A percentile compares a stretch with the other conserved stretches of the same genome.
phyloP scores from a whole-genome alignment of 2,329 filamentous ascomycete genomes.

The Diaporthe sp. region DNA sequence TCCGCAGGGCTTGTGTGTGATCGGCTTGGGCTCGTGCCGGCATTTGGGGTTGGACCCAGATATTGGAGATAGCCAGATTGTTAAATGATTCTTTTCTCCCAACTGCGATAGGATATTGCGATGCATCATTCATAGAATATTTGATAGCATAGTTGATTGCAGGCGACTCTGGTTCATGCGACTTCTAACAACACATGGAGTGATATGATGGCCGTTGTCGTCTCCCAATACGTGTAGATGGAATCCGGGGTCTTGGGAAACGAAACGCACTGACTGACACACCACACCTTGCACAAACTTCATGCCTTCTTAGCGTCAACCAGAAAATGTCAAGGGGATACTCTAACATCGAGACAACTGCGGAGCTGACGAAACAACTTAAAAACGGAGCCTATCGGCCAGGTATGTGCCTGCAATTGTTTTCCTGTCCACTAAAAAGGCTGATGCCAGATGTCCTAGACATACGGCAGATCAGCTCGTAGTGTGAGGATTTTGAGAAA shows the following conservation, averaged over 20 bases:
- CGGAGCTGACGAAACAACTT: not conserved
- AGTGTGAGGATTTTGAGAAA: too few relatives aligned
- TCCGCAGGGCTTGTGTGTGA: not conserved
- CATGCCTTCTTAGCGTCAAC: constrained; percentile 20
- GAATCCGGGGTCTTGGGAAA: not conserved
- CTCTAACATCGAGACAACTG: not conserved
- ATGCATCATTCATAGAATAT: not conserved
- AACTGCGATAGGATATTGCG: too few relatives aligned
- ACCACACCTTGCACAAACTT: not conserved
- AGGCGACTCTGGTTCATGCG: not conserved
- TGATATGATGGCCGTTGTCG: too few relatives aligned
- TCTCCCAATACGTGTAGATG: not conserved
- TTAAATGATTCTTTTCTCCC: not conserved
- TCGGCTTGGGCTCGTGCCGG: constrained; percentile 24
- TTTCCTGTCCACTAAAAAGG: too few relatives aligned
- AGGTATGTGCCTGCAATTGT: not conserved
- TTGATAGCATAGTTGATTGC: not conserved
- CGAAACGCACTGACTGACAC: constrained; percentile 13
- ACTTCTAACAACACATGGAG: not conserved
- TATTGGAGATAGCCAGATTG: not conserved
- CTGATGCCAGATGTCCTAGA: too few relatives aligned
- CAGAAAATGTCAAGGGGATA: not conserved
- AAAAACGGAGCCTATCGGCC: not conserved
- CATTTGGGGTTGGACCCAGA: not conserved
- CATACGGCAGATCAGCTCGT: too few relatives aligned